Evolutionary conservation across 768 basidiomycete species (phyloP).

Genomic region (Hypholoma sublateritium): DNA sequence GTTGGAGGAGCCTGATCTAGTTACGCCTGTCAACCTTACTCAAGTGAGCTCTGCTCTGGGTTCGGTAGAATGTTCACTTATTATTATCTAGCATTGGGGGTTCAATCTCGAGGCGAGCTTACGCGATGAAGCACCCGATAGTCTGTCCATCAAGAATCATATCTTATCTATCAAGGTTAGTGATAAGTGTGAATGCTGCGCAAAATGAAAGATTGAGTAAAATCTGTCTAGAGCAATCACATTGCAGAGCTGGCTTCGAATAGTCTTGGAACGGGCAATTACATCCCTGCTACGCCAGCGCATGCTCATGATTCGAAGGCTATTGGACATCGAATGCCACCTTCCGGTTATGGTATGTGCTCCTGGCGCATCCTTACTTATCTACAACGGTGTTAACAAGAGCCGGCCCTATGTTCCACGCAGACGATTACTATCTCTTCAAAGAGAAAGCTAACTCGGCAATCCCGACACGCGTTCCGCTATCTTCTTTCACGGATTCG

Average conservation of each 20-base stretch:
- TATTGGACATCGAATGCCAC: conserved; percentile 60
- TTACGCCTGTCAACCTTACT: conserved; percentile 76
- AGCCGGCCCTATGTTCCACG: background rate
- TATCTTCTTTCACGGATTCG: conserved; percentile 37
- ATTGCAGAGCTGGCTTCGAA: conserved; percentile 51
- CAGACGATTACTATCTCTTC: conserved; percentile 71
- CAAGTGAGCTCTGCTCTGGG: conserved; percentile 46
- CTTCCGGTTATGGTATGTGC: conserved; percentile 56
- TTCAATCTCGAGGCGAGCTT: conserved; percentile 79
- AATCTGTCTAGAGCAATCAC: conserved; percentile 44
- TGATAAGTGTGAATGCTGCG: background rate
- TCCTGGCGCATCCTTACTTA: background rate
- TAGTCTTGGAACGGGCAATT: conserved; percentile 52
- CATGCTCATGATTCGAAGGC: conserved; percentile 50
- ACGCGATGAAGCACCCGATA: conserved; percentile 33
- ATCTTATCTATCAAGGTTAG: conserved; percentile 39
- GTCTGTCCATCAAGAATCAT: conserved; percentile 52
- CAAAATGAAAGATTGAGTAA: background rate
- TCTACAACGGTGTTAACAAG: conserved; percentile 2
- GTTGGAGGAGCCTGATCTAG: conserved; percentile 47
- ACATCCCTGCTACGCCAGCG: conserved; percentile 44
- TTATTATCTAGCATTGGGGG: conserved; percentile 64
- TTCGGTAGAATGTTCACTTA: conserved; percentile 1
- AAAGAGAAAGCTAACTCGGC: conserved; percentile 31
- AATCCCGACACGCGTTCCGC: conserved; percentile 49